Base-by-base conservation (phyloP, 2,329 filamentous ascomycete genomes). In the Botrytis cinerea region DNA sequence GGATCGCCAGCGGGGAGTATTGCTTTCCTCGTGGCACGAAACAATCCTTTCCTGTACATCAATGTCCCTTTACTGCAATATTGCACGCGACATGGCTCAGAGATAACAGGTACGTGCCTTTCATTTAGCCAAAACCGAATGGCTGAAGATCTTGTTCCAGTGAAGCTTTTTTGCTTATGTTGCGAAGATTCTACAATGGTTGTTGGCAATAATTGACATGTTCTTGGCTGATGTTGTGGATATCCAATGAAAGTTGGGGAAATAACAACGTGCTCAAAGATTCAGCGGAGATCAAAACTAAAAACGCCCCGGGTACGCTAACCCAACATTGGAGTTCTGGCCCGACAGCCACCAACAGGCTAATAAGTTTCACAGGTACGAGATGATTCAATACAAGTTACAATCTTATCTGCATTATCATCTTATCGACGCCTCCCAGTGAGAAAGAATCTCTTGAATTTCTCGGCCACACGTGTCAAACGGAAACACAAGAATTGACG, bases 231-330 rank as follows among this genome's bases (percentile, higher is more conserved):
- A 54, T 38, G n/a, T 72, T 68, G 48, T 57, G 40, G 25, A n/a
- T 38, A 25, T 40, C 70, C 70, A 72, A 72, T 72, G 38, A 32
- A 59, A 46, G 28, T 20, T 59, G 48, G 61, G n/a, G 62, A 59
- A 60, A 28, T 46, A 18, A 72, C 43, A 72, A 72, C 70, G 70
- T 72, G 70, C 46, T 72, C 62, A 14, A 66, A 66, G 63, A 64
- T 46, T 28, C 35, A 51, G 63, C 28, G 12, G 63, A 51, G 63
- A 48, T 51, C 10, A 66, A 35, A 8, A 28, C 38, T 43, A 57
- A 32, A 57, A 57, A 57, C 25, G 35, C 35, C 66, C n/a, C 10
- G 35, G 10, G 25, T 25, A 32, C n/a, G 48, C 66, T 68, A 68
- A 57, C 20, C 48, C 35, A 25, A n/a, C 18, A 8, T 51, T 16